Base-by-base conservation (phyloP, 306 rosid genomes). In the Senna siamea region DNA sequence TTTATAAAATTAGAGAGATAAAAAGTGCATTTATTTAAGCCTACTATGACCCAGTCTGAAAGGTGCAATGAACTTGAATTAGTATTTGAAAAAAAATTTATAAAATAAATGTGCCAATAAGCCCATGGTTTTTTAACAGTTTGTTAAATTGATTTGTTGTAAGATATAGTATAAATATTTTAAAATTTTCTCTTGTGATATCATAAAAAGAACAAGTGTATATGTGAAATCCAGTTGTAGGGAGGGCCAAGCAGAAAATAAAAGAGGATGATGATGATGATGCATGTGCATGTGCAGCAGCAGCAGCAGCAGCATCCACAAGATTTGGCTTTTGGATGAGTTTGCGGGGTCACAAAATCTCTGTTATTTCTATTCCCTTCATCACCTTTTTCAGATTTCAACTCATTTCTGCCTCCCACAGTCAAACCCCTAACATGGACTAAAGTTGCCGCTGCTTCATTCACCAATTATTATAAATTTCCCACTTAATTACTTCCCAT, bases 381-480 rank as follows among this genome's bases (percentile, higher is more conserved):
- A 80, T 40, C 4, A 65, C 66, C 69, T 55, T 47, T 51, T 63
- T 66, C 43, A 32, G 32, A 5, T 79, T 62, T 78, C 54, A 38
- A 15, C 54, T 44, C 72, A 76, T 61, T 77, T 72, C 51, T 81
- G 87, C 81, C 87, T 80, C 78, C 90, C 87, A 80, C 35, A 37
- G 50, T 70, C 62, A 15, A 66, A 69, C 55, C 35, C 53, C 58
- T 10, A 73, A 71, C 78, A 79, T 65, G 85, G 70, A 70, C 48
- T 76, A 76, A 61, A 55, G 54, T 66, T 69, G 69, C 60, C 65
- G 79, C 86, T 26, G 30, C 30, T 3, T 78, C n/a, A 76, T 61
- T 74, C 44, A 23, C 50, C 81, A 72, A 66, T 87, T 66, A 78
- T 78, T 20, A 71, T 10, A 2, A 44, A 41, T 41, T 41, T 0